phyloP scores from a whole-genome alignment of 257 asterid genomes.

The Cynanchum wilfordii region DNA sequence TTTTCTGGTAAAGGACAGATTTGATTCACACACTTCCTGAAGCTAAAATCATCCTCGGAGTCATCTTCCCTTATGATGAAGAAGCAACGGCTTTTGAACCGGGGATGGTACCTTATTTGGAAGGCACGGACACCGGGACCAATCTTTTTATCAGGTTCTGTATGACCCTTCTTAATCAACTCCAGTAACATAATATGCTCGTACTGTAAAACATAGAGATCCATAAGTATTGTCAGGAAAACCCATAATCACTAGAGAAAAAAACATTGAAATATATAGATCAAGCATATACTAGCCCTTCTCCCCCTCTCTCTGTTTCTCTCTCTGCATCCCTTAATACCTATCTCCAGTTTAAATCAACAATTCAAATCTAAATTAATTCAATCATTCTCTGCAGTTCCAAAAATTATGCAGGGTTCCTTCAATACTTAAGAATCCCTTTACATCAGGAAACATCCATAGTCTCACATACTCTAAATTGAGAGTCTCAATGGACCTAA shows the following conservation, averaged over 20 bases:
- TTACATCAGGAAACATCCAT: background rate
- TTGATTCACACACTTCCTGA: conserved; percentile 86
- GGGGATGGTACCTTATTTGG: conserved; percentile 78
- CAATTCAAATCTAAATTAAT: background rate
- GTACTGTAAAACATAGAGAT: conserved; percentile 39
- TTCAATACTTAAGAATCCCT: background rate
- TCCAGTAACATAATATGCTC: conserved; percentile 62
- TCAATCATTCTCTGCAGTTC: background rate
- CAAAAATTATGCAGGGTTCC: background rate
- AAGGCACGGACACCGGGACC: conserved; percentile 63
- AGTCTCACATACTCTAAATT: background rate
- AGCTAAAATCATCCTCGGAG: conserved; percentile 81
- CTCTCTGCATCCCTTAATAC: no score
- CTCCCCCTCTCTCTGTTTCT: background rate
- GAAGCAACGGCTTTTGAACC: conserved; percentile 83
- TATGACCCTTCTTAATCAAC: conserved; percentile 79
- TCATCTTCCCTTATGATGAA: conserved; percentile 76
- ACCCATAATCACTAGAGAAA: no score
- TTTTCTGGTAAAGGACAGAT: conserved; percentile 73
- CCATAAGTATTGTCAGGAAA: background rate
- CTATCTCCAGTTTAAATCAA: background rate
- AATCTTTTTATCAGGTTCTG: conserved; percentile 75
- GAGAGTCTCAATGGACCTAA: background rate
- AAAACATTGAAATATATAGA: background rate
- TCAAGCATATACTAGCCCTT: background rate